A percentile compares a stretch with the other conserved stretches of the same genome.
These are phyloP conservation scores for Rhizophora apiculata DNA, from an alignment of 345 rosid genomes.

Conservation along the genomic window DNA sequence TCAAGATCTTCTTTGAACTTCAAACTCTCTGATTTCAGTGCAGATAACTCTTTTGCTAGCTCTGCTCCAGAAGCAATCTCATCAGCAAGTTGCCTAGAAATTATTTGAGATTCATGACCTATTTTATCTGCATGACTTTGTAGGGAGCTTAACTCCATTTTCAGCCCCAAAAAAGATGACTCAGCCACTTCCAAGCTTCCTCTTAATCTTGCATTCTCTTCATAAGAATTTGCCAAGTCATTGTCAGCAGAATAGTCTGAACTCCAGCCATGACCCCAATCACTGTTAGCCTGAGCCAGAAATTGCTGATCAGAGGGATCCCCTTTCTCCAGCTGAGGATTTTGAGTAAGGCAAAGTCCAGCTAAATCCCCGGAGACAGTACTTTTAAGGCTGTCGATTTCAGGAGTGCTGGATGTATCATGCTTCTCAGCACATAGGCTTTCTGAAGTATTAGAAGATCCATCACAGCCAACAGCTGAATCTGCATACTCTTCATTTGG, in stretches of 20 bases:
- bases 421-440: slow-evolving; percentile 80
- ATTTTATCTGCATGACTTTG: slow-evolving; percentile 69
- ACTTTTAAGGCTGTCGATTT: slow-evolving; percentile 75
- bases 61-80: slow-evolving; percentile 85
- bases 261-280: slow-evolving; percentile 72
- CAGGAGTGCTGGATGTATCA: slow-evolving; percentile 66
- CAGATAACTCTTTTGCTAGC: slow-evolving; percentile 68
- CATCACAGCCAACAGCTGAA: slow-evolving; percentile 73
- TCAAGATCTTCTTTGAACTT: slow-evolving; percentile 71
- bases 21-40: slow-evolving; percentile 73
- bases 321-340: slow-evolving; percentile 50
- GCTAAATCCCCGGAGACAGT: slow-evolving; percentile 67
- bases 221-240: slow-evolving; percentile 57
- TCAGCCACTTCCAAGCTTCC: slow-evolving; percentile 78
- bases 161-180: slow-evolving; percentile 70
- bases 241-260: slow-evolving; percentile 61
- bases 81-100: slow-evolving; percentile 62
- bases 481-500: slow-evolving; percentile 53
- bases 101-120: slow-evolving; percentile 59
- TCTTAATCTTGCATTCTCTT: slow-evolving; percentile 75
- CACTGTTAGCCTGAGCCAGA: slow-evolving; percentile 42
- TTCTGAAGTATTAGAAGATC: slow-evolving; percentile 83
- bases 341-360: slow-evolving; percentile 52
- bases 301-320: slow-evolving; percentile 47
- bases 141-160: slow-evolving; percentile 63